Percentiles rank a stretch among this genome's conserved stretches.
These are phyloP conservation scores for Hypoxylon sp. DNA, from an alignment of 2,329 filamentous ascomycete genomes.

Conservation along the genomic window DNA sequence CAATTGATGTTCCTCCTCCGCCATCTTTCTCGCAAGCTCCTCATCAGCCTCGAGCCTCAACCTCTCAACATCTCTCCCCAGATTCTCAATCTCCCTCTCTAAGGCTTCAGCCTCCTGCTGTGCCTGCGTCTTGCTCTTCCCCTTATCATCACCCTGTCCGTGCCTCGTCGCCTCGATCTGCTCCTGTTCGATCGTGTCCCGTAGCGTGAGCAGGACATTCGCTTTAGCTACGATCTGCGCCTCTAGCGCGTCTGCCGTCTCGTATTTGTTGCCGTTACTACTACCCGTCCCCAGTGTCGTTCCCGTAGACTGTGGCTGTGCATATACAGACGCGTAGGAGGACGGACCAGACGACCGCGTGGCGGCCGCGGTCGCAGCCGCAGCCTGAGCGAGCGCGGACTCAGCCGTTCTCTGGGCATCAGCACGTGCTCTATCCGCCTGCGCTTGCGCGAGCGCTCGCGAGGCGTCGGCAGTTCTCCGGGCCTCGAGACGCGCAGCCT, in stretches of 20 bases:
- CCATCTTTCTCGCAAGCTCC: conserved; percentile 62
- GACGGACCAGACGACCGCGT: not conserved
- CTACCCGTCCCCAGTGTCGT: not conserved
- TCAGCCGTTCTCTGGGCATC: conserved; percentile 3
- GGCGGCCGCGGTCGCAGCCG: not conserved
- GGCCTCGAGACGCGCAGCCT: conserved; percentile 5
- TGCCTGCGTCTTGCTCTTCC: conserved; percentile 12
- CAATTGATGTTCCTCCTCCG: conserved; percentile 48
- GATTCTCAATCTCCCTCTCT: conserved; percentile 53
- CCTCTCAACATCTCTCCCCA: conserved; percentile 48
- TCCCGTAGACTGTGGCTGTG: not conserved
- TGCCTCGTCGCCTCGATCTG: conserved; percentile 35
- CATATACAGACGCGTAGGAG: not conserved
- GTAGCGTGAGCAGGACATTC: conserved; percentile 50
- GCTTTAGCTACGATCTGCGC: conserved; percentile 54
- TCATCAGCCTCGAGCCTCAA: conserved; percentile 63
- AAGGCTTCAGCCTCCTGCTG: conserved; percentile 49
- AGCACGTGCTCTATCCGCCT: not conserved
- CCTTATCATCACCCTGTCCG: conserved; percentile 22
- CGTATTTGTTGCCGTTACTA: not conserved
- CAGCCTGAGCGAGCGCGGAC: not conserved
- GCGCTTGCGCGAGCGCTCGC: not conserved
- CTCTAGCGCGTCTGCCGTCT: conserved; percentile 54
- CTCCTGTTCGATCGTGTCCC: conserved; percentile 36
- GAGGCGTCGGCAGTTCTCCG: not conserved